Evolutionary conservation across 140 eudicot genomes (phyloP), one percentile per base, ranked within the genome.

Genomic region (Ambrosia hybrid): DNA sequence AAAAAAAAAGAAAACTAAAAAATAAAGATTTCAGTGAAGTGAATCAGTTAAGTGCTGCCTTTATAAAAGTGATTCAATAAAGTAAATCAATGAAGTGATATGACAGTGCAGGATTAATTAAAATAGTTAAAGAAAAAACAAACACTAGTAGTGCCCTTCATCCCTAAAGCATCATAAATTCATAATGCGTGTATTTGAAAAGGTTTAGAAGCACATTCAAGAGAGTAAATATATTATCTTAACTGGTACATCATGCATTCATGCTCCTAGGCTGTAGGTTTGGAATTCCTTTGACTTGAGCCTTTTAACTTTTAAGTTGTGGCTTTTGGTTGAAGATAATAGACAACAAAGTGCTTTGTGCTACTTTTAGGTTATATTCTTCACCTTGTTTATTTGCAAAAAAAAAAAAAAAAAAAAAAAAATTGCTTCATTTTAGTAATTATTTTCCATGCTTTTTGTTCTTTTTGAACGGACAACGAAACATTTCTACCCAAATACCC

Each of bases 251-350:
- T 21, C 26, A 21, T 21, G 26, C 26, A 21, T 21, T 68, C 67
- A 8, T 63, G 49, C 26, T 63, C 68, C 78, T 84, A 87, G 60
- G 30, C 79, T 71, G 64, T 87, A 84, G 93, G 80, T 71, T 79
- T 82, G 77, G 77, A 76, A 87, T 78, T 82, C 75, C 73, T 73
- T 80, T 77, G 87, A 87, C 89, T 65, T 49, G 49, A 48, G 71
- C 79, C 73, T 73, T 66, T 72, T 51, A 43, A 65, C 73, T 73
- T 66, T 72, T 51, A 43, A 65, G 72, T 72, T 57, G 70, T 65
- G 74, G 69, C 82, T 72, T 78, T 71, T 66, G 64, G 74, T 57
- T 68, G 36, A 73, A 57, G 74, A 58, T 66, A 37, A 56, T 72
- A 65, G 79, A 79, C 63, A 73, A 67, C 65, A 65, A 73, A 37